These are phyloP conservation scores for apple (Malus domestica) DNA, from an alignment of 306 rosid genomes.

Conservation along the genomic window ASM211411v1 NC_041792.1:29411907-29412406, in stretches of 20 bases:
- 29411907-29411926: conserved; percentile 18
- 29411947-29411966: conserved; percentile 30
- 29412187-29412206: background rate
- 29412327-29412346: no score
- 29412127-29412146: no score
- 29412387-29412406: no score
- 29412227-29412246: background rate
- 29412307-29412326: no score
- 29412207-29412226: background rate
- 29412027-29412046: background rate
- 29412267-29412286: no score
- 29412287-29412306: no score
- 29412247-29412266: background rate
- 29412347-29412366: no score
- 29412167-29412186: no score
- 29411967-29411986: conserved; percentile 52
- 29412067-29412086: background rate
- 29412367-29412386: no score
- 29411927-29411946: conserved; percentile 40
- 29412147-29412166: no score
- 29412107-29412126: no score
- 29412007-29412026: conserved; percentile 30
- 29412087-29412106: background rate
- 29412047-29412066: conserved; percentile 11
- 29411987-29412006: conserved; percentile 43